A percentile compares a stretch with the other conserved stretches of the same genome.
phyloP scores from a whole-genome alignment of 441 rosid genomes.

The Pelargonium cotyledonis region DNA sequence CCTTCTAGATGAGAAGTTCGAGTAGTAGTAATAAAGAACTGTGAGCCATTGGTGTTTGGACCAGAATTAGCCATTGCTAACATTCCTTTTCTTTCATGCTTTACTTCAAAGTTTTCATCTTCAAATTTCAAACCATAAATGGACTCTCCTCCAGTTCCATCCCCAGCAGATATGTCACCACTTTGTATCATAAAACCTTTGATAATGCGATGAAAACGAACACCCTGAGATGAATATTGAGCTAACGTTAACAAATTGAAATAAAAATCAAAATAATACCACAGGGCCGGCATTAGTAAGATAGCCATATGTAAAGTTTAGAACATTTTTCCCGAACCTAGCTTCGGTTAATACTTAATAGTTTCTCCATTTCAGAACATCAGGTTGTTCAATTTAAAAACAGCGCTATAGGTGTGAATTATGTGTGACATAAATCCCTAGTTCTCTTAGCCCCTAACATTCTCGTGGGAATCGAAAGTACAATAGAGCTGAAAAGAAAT shows the following conservation, averaged over 20 bases:
- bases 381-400: no score
- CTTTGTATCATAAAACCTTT: slow-evolving; percentile 26
- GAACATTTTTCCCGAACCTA: no score
- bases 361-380: no score
- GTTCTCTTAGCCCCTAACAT: no score
- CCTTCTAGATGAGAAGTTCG: slow-evolving; percentile 39
- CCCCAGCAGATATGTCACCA: slow-evolving; percentile 25
- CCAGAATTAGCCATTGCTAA: slow-evolving; percentile 45
- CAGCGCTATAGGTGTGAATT: no score
- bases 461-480: no score
- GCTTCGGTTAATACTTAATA: no score
- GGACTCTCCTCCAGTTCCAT: slow-evolving; percentile 47
- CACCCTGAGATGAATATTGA: slow-evolving; percentile 2
- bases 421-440: no score
- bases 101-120: slow-evolving; percentile 38
- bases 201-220: slow-evolving; percentile 15
- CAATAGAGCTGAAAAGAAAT: no score
- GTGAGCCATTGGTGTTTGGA: slow-evolving; percentile 42
- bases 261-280: neutral
- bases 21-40: slow-evolving; percentile 38
- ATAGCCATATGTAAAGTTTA: no score
- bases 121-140: slow-evolving; percentile 40
- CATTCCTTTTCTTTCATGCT: slow-evolving; percentile 39
- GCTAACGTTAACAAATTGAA: neutral
- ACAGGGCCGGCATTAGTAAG: no score